Conservation (phyloP, 83 land plant species). For the Isoetes engelmannii region DNA sequence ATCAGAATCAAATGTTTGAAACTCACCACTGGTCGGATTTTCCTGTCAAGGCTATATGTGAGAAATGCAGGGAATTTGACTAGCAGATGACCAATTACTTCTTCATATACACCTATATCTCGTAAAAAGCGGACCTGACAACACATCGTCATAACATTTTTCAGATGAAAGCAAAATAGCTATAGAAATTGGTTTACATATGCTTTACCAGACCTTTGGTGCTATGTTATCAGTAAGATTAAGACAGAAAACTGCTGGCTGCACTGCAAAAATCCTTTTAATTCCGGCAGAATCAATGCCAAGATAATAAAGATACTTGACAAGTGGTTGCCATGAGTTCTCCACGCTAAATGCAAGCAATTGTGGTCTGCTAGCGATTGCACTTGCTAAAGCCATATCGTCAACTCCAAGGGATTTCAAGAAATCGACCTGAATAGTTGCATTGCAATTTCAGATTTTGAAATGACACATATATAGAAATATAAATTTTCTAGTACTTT, state of each 20-base stretch:
- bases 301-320: constrained; percentile 67
- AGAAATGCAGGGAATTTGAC: constrained; percentile 74
- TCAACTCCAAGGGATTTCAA: constrained; percentile 56
- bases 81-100: constrained; percentile 60
- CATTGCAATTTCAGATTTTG: not conserved
- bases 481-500: constrained; percentile 38
- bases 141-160: constrained; percentile 1
- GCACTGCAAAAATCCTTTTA: constrained; percentile 60
- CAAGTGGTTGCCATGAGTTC: constrained; percentile 71
- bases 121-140: constrained; percentile 73
- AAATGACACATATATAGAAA: too few species aligned
- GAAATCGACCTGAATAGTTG: constrained; percentile 48
- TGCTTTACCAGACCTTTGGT: constrained; percentile 75
- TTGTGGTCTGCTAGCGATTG: constrained; percentile 65
- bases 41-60: constrained; percentile 78
- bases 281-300: constrained; percentile 66
- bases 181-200: too few species aligned
- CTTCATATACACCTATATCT: constrained; percentile 72
- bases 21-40: constrained; percentile 78
- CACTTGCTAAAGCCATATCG: constrained; percentile 48
- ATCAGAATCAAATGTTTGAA: too few species aligned
- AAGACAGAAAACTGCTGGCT: constrained; percentile 78
- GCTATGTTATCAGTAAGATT: constrained; percentile 57
- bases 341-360: constrained; percentile 76
- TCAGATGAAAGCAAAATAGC: not conserved